Conservation (phyloP, 371 early-diverging fungal genomes). For the Dinochytrium kinnereticum region DNA sequence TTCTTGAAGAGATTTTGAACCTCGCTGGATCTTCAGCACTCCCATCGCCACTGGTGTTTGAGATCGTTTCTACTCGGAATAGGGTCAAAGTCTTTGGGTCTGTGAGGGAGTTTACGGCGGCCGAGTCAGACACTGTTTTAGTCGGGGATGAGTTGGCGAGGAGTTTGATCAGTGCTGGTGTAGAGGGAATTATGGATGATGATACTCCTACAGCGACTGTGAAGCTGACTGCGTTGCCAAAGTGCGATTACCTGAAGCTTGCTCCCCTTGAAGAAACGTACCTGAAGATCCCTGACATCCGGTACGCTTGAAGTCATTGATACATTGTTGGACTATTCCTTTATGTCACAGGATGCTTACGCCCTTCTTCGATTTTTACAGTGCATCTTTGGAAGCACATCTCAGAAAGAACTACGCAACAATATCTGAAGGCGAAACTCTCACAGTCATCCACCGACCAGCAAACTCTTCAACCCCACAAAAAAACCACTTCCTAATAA, state of each 20-base stretch:
- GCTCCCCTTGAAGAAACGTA: conserved; percentile 66
- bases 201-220: not conserved
- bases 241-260: conserved; percentile 73
- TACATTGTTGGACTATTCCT: not conserved
- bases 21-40: conserved; percentile 57
- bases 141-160: conserved; percentile 58
- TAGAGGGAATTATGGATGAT: conserved; percentile 17
- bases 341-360: not conserved
- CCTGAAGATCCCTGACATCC: conserved; percentile 69
- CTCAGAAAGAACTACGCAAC: conserved; percentile 76
- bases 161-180: conserved; percentile 22
- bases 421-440: conserved; percentile 68
- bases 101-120: conserved; percentile 80
- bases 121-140: conserved; percentile 51
- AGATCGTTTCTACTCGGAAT: not conserved
- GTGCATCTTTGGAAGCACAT: conserved; percentile 75
- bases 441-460: conserved; percentile 56
- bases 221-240: conserved; percentile 55
- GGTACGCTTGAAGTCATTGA: no score
- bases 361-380: not conserved
- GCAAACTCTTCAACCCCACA: not conserved
- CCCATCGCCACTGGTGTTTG: conserved; percentile 50
- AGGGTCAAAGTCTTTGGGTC: conserved; percentile 59
- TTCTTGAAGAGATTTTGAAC: conserved; percentile 60
- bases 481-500: conserved; percentile 65